Evolutionary conservation across 2,329 filamentous ascomycete species (phyloP), one percentile per base, ranked within the genome.

Genomic region (Colletotrichum melonis): DNA sequence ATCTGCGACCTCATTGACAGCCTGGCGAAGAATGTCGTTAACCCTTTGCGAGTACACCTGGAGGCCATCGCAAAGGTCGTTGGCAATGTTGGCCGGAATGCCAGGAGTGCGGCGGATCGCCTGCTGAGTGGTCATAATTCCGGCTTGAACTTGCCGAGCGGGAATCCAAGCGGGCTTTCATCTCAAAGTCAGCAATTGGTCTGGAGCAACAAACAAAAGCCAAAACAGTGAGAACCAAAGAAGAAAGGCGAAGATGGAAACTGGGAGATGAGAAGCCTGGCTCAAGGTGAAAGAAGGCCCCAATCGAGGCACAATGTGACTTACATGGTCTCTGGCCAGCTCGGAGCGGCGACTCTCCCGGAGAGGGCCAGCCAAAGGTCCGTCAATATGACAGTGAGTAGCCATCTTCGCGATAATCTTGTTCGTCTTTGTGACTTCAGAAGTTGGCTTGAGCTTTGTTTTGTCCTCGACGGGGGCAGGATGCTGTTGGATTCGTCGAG

Each of bases 1-100:
- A n/a, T 75, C 74, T 11, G 74, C 67, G 28, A 74, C 69, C 49
- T 75, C 74, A 16, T 75, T 74, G 56, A 75, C 71, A 14, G 67
- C 73, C 52, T 75, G 73, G 3, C 74, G 74, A 46, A 75, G 67
- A 19, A 72, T 64, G 52, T 79, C 78, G 63, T 77, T 77, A 49
- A 85, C 77, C 19, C 75, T 78, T 30, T 82, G 79, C 8, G 76
- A 70, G 65, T 82, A 81, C 32, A 63, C 65, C 52, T 72, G 70
- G n/a, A 75, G 69, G 8, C 69, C 69, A 2, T 73, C 63, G 19
- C 74, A 75, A 28, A 75, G 66, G 35, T 75, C 62, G 24, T 75
- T 72, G 32, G 74, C 57, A 9, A 75, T 69, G 30, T 67, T 75
- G 35, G 62, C 69, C 26, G 74, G 74, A 30, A 75, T 73, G 30